Evolutionary conservation across 2,329 filamentous ascomycete species (phyloP), one percentile per base, ranked within the genome.

Genomic region (Westerdykella aurantiaca): DNA sequence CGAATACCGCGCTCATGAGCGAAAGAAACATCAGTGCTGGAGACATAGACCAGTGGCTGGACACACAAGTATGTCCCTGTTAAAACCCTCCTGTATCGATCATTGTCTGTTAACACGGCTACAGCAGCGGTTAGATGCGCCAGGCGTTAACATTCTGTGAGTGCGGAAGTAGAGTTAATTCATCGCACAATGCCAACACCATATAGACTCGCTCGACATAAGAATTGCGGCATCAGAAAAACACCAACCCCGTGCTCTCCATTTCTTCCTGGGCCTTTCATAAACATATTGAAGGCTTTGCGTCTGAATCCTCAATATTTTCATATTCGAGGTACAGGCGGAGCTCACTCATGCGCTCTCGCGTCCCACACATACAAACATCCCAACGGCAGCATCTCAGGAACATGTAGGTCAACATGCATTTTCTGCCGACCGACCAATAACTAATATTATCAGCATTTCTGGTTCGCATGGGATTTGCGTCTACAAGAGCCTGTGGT

Each of bases 91-190:
- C 14, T 22, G 35, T 10, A 25, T 14, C 13, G 4, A 37, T 35
- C 31, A 37, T 21, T 21, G 18, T 21, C n/a, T 35, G n/a, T 7
- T 35, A 25, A 39, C 12, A 13, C 22, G 34, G 16, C 13, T 25
- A 10, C 14, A 41, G 39, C 11, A 21, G 25, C 31, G 4, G 17
- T 17, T 12, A 6, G 12, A 39, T 10, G 22, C 35, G 7, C 21
- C 39, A 29, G 43, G 43, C 2, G 31, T 42, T 29, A 39, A 46
- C 18, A 13, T 46, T 5, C 16, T 45, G 43, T 42, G 21, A 37
- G 43, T 29, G 4, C 34, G 9, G 14, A 10, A 11, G 12, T 4
- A 42, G 9, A 22, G 2, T n/a, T n/a, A n/a, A 13, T 34, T 39
- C 25, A 22, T 16, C 12, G 22, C 12, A 35, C 42, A 35, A 42